Base-by-base conservation (phyloP, 805 yeast species). In the Saturnispora quitensis region DNA sequence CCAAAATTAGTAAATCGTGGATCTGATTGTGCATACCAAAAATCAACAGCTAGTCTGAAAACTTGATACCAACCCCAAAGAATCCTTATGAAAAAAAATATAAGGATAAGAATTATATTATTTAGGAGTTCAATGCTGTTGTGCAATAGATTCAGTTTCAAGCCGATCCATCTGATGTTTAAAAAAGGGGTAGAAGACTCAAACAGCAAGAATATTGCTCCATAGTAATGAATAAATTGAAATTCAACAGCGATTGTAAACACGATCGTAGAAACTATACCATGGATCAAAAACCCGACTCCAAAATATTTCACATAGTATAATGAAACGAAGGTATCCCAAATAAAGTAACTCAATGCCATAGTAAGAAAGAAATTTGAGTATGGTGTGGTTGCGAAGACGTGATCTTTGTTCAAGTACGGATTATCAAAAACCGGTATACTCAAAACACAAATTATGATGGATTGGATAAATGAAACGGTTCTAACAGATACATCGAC, bases 31-130 rank as follows among this genome's bases (percentile, higher is more conserved):
- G 61, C 66, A 8, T 17, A 28, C 43, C 58, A 63, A 33, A 68
- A 56, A 52, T 69, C 73, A 10, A 27, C 8, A 6, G 60, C 64
- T 22, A 68, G 54, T 5, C 50, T 52, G 40, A 33, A 53, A 15
- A 67, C 67, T 51, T 68, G 71, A 52, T 62, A 67, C 72, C 72
- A 68, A 40, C 73, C 73, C 71, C 71, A 69, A 36, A 62, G 59
- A 36, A 69, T 64, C 47, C 73, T 59, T 22, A 67, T 60, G 28
- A 63, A 62, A 56, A 69, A 68, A 57, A 69, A 69, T 15, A 67
- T 57, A 47, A 60, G 50, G 48, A 69, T 65, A 47, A 69, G 60
- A 20, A 68, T 57, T 31, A 63, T 57, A 57, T 69, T 69, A 55
- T 69, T 69, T 31, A 62, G 45, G 52, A 69, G 56, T 56, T 67